phyloP scores from a whole-genome alignment of 352 stramenopile genomes.

The Phytophthora macrochlamydospora region DNA sequence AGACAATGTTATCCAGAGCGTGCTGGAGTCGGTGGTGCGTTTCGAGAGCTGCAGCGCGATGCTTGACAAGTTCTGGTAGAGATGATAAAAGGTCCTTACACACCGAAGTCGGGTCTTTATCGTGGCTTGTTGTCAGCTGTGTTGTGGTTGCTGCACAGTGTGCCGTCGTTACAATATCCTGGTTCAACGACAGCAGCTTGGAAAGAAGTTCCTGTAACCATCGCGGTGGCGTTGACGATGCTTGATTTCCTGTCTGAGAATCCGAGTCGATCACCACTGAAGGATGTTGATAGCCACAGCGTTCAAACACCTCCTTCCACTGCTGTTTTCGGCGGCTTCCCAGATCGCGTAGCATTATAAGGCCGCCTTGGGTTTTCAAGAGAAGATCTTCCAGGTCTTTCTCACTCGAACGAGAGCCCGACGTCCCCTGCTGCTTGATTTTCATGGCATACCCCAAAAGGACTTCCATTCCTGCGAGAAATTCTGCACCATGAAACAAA shows the following conservation, averaged over 20 bases:
- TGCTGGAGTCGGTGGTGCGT: slow-evolving; percentile 36
- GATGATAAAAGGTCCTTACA: not conserved
- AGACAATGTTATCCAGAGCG: not conserved
- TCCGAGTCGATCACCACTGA: not conserved
- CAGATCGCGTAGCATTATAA: slow-evolving; percentile 60
- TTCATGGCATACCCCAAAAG: slow-evolving; percentile 60
- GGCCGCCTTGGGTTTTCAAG: slow-evolving; percentile 53
- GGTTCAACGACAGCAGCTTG: slow-evolving; percentile 16
- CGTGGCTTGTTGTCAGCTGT: slow-evolving; percentile 3
- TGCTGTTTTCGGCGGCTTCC: slow-evolving; percentile 32
- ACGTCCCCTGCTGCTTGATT: slow-evolving; percentile 31
- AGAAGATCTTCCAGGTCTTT: slow-evolving; percentile 51
- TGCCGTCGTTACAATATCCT: slow-evolving; percentile 16
- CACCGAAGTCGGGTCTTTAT: not conserved
- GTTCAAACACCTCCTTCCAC: slow-evolving; percentile 39
- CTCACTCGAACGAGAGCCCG: slow-evolving; percentile 4
- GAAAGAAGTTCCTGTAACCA: slow-evolving; percentile 21
- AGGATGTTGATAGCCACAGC: slow-evolving; percentile 32
- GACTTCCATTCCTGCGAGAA: slow-evolving; percentile 69
- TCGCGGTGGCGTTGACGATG: not conserved
- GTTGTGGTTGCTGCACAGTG: slow-evolving; percentile 17
- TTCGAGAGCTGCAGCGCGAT: slow-evolving; percentile 21
- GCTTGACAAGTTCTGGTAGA: slow-evolving; percentile 19
- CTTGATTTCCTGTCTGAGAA: not conserved
- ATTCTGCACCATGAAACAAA: slow-evolving; percentile 29